phyloP scores from a whole-genome alignment of 1,139 yeast species.

The Trichomonascaceae sp. region DNA sequence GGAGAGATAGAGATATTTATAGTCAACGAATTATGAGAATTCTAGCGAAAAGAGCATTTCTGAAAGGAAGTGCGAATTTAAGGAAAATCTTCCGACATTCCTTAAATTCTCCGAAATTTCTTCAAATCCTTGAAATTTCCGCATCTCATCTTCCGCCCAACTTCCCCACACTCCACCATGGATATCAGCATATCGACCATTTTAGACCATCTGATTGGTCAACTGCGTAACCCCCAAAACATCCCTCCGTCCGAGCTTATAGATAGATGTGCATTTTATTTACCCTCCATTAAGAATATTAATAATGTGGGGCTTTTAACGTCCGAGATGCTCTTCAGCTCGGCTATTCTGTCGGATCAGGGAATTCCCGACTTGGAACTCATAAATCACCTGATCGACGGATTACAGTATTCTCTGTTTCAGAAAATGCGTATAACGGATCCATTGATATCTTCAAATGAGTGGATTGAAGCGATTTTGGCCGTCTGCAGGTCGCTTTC shows the following conservation, averaged over 20 bases:
- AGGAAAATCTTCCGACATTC: too few species aligned
- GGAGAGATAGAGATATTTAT: background rate
- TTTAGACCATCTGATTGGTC: slow-evolving; percentile 13
- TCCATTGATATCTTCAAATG: slow-evolving; percentile 52
- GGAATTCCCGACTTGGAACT: slow-evolving; percentile 14
- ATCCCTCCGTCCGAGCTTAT: background rate
- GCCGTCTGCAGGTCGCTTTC: slow-evolving; percentile 10
- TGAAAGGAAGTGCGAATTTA: too few species aligned
- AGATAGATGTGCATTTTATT: slow-evolving; percentile 44
- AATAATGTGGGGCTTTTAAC: slow-evolving; percentile 50
- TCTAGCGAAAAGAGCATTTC: too few species aligned
- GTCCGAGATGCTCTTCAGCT: slow-evolving; percentile 45
- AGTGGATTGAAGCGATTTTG: slow-evolving; percentile 44
- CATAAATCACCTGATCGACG: slow-evolving; percentile 29
- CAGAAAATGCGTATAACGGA: slow-evolving; percentile 53
- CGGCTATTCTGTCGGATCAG: slow-evolving; percentile 36
- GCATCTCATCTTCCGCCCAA: background rate
- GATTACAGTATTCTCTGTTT: slow-evolving; percentile 38
- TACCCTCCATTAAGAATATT: slow-evolving; percentile 56
- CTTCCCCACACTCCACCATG: slow-evolving; percentile 4
- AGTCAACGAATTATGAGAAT: background rate
- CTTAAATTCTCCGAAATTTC: too few species aligned
- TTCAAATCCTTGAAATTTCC: background rate
- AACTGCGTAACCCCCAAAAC: slow-evolving; percentile 9
- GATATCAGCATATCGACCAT: slow-evolving; percentile 2